Evolutionary conservation across 805 yeast genomes (phyloP).

Genomic region (Hemisphaericaspora nanyangensis): DNA sequence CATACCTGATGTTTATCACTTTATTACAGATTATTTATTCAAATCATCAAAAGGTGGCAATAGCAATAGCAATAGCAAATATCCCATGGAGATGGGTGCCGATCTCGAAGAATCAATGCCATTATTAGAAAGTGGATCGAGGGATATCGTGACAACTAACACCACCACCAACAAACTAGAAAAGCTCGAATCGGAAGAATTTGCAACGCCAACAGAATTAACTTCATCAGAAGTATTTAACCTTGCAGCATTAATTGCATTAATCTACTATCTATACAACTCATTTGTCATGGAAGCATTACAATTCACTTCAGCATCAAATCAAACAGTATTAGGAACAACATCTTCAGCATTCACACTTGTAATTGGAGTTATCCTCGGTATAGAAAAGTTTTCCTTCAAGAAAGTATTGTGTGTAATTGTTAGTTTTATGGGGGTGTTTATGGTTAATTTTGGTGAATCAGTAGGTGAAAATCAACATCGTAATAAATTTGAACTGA

Average conservation of each 20-base stretch:
- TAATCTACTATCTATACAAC: conserved; percentile 41
- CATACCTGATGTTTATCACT: conserved; percentile 29
- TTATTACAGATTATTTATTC: background rate
- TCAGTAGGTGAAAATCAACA: conserved; percentile 14
- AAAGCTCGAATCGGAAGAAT: conserved; percentile 4
- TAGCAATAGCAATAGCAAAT: too few species aligned
- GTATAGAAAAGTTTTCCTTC: conserved; percentile 40
- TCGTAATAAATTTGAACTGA: conserved; percentile 25
- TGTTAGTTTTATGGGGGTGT: conserved; percentile 45
- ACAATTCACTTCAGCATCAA: conserved; percentile 50
- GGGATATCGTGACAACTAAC: background rate
- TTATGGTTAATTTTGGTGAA: conserved; percentile 33
- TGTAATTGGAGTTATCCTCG: conserved; percentile 36
- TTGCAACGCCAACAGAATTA: conserved; percentile 15
- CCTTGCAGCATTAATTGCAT: conserved; percentile 37
- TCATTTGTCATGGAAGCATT: conserved; percentile 39
- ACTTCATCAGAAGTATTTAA: conserved; percentile 25
- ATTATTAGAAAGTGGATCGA: background rate
- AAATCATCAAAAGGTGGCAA: background rate
- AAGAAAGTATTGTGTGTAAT: conserved; percentile 41
- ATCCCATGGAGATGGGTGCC: too few species aligned
- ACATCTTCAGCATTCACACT: conserved; percentile 50
- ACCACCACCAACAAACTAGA: conserved; percentile 4
- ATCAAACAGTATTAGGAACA: conserved; percentile 48
- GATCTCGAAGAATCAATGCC: conserved; percentile 1